Percentiles rank a stretch among this genome's conserved stretches.
phyloP scores from a whole-genome alignment of 1,284 basidiomycete species.

The Mrakiaceae sp. region DNA sequence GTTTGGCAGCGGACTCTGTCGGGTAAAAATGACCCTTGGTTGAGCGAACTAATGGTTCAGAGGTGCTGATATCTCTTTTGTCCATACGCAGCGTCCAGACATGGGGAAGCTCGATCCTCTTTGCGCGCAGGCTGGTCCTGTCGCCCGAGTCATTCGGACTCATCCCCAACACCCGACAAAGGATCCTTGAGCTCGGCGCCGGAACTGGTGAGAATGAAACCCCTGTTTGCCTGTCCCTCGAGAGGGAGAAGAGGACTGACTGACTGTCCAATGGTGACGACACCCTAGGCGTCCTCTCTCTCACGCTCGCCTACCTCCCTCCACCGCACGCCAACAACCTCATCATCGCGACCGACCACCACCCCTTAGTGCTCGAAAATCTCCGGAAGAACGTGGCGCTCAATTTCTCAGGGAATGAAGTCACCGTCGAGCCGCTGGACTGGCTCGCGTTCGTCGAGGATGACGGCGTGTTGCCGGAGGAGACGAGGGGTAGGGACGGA shows the following conservation, averaged over 20 bases:
- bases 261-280: neutral
- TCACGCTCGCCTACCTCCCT: neutral
- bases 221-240: slow-evolving; percentile 50
- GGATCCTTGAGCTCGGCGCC: slow-evolving; percentile 72
- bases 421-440: slow-evolving; percentile 12
- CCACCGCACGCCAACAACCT: neutral
- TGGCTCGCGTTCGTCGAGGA: slow-evolving; percentile 14
- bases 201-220: slow-evolving; percentile 58
- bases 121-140: slow-evolving; percentile 62
- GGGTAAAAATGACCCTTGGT: neutral
- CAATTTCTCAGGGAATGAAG: slow-evolving; percentile 42
- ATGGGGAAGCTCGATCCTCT: slow-evolving; percentile 75
- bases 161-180: slow-evolving; percentile 16
- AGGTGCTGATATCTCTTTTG: neutral
- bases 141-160: slow-evolving; percentile 34
- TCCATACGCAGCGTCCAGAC: slow-evolving; percentile 72
- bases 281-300: slow-evolving; percentile 6
- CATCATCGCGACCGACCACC: slow-evolving; percentile 67
- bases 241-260: slow-evolving; percentile 40
- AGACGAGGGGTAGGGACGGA: neutral
- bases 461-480: neutral
- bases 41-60: too few species aligned
- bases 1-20: slow-evolving; percentile 10
- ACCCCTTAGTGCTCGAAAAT: slow-evolving; percentile 61
- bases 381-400: slow-evolving; percentile 51